Evolutionary conservation across 805 yeast genomes (phyloP).

Genomic region (Debaryomyces maramus): DNA sequence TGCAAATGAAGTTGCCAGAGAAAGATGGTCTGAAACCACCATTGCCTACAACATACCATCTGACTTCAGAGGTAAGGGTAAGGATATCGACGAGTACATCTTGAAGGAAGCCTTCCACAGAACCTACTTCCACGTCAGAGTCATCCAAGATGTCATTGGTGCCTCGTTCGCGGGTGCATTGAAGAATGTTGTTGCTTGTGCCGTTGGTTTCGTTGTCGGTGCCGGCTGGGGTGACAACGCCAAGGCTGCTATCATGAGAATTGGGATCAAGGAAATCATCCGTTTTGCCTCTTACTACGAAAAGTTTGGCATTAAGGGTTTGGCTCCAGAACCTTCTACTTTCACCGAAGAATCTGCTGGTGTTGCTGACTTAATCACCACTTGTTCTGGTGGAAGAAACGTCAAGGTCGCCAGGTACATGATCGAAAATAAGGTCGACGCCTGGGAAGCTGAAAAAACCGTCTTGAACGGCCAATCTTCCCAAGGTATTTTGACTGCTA

Average conservation of each 20-base stretch:
- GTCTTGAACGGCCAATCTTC: conserved; percentile 48
- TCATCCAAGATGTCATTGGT: conserved; percentile 46
- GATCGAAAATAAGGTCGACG: conserved; percentile 43
- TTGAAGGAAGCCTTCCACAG: conserved; percentile 47
- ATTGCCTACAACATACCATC: conserved; percentile 41
- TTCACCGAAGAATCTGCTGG: conserved; percentile 48
- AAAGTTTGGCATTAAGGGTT: conserved; percentile 54
- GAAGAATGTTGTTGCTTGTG: conserved; percentile 47
- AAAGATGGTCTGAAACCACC: conserved; percentile 49
- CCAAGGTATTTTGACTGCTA: conserved; percentile 47
- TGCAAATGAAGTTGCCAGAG: conserved; percentile 47
- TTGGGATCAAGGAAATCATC: conserved; percentile 44
- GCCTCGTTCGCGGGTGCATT: conserved; percentile 49
- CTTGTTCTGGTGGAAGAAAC: conserved; percentile 50
- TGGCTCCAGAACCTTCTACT: conserved; percentile 39
- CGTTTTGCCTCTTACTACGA: conserved; percentile 40
- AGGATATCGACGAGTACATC: conserved; percentile 39
- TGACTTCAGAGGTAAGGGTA: conserved; percentile 42
- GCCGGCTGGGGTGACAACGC: conserved; percentile 52
- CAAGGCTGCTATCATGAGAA: conserved; percentile 49
- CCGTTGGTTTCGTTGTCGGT: conserved; percentile 49
- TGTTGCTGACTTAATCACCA: conserved; percentile 49
- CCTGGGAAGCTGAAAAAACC: conserved; percentile 43
- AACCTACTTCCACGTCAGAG: conserved; percentile 46
- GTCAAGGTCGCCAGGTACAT: conserved; percentile 47